These are phyloP conservation scores for Glaciozyma antarctica DNA, from an alignment of 768 basidiomycete species.

Conservation along the genomic window DNA sequence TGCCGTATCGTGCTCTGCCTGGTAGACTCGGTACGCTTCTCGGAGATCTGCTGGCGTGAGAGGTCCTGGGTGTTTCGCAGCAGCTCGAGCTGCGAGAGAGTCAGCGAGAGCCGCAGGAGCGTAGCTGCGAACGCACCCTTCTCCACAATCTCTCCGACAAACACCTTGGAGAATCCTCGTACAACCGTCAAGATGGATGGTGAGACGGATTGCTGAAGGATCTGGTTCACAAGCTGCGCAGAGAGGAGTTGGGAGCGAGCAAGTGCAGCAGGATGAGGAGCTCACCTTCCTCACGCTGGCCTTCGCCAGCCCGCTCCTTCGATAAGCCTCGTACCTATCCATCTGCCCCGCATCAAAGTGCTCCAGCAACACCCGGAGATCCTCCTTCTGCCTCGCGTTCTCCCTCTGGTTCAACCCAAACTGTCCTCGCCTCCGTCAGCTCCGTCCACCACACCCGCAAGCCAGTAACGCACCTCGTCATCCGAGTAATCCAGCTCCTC, in stretches of 20 bases:
- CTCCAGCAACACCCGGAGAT: slow-evolving; percentile 68
- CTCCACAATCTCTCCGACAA: slow-evolving; percentile 85
- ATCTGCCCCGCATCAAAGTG: slow-evolving; percentile 75
- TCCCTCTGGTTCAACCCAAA: slow-evolving; percentile 27
- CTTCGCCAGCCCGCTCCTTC: slow-evolving; percentile 72
- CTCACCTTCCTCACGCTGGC: slow-evolving; percentile 68
- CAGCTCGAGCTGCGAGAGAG: slow-evolving; percentile 53
- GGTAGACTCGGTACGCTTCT: slow-evolving; percentile 76
- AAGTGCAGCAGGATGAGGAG: background rate
- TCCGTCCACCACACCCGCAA: background rate
- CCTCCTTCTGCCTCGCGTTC: slow-evolving; percentile 16
- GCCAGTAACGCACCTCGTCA: slow-evolving; percentile 16
- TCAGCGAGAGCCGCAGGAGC: background rate
- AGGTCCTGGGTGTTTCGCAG: slow-evolving; percentile 65
- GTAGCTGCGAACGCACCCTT: slow-evolving; percentile 50
- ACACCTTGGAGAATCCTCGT: slow-evolving; percentile 72
- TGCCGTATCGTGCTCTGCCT: slow-evolving; percentile 51
- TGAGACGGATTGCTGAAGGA: slow-evolving; percentile 68
- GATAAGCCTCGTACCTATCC: slow-evolving; percentile 79
- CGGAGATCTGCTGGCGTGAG: slow-evolving; percentile 80
- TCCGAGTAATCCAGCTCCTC: slow-evolving; percentile 24
- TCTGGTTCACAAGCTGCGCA: slow-evolving; percentile 68
- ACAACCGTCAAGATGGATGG: slow-evolving; percentile 80
- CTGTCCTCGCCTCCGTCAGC: background rate
- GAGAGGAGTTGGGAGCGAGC: background rate